Percentiles rank a stretch among this genome's conserved stretches.
These are phyloP conservation scores for Aspergillus campestris DNA, from an alignment of 495 filamentous ascomycete genomes.

Conservation along the genomic window DNA sequence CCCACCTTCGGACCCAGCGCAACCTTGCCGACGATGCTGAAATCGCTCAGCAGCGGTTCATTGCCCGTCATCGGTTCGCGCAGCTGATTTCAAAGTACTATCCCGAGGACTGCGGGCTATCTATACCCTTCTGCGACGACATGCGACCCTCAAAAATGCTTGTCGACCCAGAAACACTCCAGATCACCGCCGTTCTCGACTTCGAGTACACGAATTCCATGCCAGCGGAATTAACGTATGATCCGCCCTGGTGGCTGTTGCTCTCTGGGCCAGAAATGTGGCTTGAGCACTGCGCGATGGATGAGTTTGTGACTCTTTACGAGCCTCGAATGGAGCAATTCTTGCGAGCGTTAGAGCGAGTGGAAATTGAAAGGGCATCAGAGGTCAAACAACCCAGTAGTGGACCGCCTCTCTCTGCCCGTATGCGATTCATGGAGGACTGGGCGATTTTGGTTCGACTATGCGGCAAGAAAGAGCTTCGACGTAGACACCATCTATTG, in stretches of 20 bases:
- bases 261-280: constrained; percentile 27
- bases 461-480: constrained; percentile 31
- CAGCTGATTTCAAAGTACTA: constrained; percentile 29
- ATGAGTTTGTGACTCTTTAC: constrained; percentile 27
- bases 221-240: constrained; percentile 34
- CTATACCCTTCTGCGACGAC: constrained; percentile 35
- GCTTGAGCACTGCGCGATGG: constrained; percentile 23
- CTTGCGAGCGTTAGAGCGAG: constrained; percentile 18
- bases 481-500: constrained; percentile 35
- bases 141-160: constrained; percentile 35
- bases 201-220: constrained; percentile 36
- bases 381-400: constrained; percentile 8
- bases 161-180: constrained; percentile 27
- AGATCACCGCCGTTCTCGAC: constrained; percentile 33
- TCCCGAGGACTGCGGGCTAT: constrained; percentile 26
- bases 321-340: constrained; percentile 26
- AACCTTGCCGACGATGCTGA: constrained; percentile 27
- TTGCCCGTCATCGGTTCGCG: constrained; percentile 30
- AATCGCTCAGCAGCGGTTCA: constrained; percentile 26
- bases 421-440: constrained; percentile 34
- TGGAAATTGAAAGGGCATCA: constrained; percentile 14
- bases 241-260: constrained; percentile 38
- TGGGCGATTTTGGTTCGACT: constrained; percentile 36
- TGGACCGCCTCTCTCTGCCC: constrained; percentile 21
- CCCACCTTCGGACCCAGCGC: constrained; percentile 29